Conservation (phyloP, 768 basidiomycete species). For the Tubosaeta brunneosetosa region DNA sequence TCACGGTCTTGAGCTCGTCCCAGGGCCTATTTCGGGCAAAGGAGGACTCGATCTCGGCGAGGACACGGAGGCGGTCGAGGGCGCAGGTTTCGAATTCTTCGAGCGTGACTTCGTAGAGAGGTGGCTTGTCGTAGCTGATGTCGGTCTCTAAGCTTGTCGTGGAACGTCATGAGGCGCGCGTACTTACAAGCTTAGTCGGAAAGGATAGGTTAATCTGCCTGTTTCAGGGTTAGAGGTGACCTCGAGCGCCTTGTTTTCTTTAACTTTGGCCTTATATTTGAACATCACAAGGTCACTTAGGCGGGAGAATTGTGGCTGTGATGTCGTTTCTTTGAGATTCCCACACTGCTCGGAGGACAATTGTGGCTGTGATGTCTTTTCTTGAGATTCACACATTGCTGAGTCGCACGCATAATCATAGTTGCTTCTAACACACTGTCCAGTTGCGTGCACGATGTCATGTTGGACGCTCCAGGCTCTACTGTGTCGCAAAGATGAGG, state of each 20-base stretch:
- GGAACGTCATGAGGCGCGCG: neutral
- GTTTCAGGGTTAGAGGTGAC: neutral
- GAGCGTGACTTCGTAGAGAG: constrained; percentile 81
- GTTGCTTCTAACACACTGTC: no score
- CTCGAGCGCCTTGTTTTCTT: neutral
- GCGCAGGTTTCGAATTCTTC: constrained; percentile 95
- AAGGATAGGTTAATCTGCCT: constrained; percentile 44
- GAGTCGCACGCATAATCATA: no score
- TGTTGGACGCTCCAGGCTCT: no score
- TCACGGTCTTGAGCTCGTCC: constrained; percentile 69
- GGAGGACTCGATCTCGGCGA: constrained; percentile 89
- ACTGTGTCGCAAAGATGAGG: no score
- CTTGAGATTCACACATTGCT: no score
- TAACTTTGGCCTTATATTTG: constrained; percentile 6
- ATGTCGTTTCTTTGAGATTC: no score
- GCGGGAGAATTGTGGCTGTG: no score
- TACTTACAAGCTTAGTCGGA: constrained; percentile 76
- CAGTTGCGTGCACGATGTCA: no score
- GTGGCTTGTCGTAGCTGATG: constrained; percentile 79
- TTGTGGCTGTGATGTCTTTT: no score
- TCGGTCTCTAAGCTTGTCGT: constrained; percentile 3
- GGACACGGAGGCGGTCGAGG: constrained; percentile 77
- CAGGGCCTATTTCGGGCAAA: constrained; percentile 77
- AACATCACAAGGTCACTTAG: constrained; percentile 23
- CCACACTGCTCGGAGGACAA: no score